Evolutionary conservation across 257 asterid genomes (phyloP).

Genomic region (Cinchona pubescens): DNA sequence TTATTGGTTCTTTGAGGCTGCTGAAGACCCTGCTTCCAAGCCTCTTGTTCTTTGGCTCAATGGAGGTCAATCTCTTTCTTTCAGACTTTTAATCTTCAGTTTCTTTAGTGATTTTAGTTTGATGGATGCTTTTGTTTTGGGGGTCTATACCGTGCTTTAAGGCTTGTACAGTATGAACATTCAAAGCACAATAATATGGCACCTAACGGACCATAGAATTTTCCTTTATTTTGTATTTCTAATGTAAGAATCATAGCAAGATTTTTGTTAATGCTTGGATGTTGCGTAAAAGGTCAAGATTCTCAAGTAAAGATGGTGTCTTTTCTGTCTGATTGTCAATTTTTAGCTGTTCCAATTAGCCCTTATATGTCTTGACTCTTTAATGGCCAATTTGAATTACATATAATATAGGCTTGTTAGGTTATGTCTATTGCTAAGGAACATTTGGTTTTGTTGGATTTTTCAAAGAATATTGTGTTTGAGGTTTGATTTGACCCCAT

Average conservation of each 20-base stretch:
- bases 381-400: not conserved
- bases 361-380: not conserved
- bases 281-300: not conserved
- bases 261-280: too few species aligned
- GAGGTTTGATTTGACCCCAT: too few species aligned
- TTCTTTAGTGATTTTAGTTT: not conserved
- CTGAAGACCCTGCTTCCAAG: conserved; percentile 76
- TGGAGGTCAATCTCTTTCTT: conserved; percentile 60
- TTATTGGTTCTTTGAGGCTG: conserved; percentile 95
- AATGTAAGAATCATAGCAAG: not conserved
- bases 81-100: not conserved
- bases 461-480: conserved; percentile 10
- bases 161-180: too few species aligned
- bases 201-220: too few species aligned
- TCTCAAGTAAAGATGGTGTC: not conserved
- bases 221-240: too few species aligned
- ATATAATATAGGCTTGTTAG: too few species aligned
- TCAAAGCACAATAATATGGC: too few species aligned
- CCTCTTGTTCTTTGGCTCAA: conserved; percentile 96
- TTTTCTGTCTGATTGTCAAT: not conserved
- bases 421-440: too few species aligned
- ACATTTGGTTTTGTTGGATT: not conserved
- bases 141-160: too few species aligned
- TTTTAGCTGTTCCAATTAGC: not conserved
- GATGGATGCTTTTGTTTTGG: not conserved